Conservation (phyloP, 805 yeast species). For the Candida yuanshanica region DNA sequence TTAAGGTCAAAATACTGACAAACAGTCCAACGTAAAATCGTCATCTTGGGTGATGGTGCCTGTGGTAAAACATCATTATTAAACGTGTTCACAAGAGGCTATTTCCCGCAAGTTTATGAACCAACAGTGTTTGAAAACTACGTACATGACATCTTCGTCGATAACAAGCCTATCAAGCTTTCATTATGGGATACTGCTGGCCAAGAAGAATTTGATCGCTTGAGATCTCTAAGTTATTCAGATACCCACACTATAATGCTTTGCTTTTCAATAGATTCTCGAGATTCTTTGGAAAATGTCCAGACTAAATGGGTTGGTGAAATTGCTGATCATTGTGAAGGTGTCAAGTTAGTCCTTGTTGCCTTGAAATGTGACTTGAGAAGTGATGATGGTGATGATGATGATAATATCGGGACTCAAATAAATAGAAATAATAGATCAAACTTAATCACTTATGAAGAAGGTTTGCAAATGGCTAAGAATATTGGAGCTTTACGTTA, state of each 20-base stretch:
- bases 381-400: conserved; percentile 47
- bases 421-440: conserved; percentile 28
- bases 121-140: conserved; percentile 98
- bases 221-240: conserved; percentile 85
- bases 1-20: too few species aligned
- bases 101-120: conserved; percentile 96
- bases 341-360: conserved; percentile 87
- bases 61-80: conserved; percentile 95
- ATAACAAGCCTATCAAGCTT: conserved; percentile 85
- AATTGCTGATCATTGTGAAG: conserved; percentile 94
- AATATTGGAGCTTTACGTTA: conserved; percentile 91
- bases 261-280: conserved; percentile 91
- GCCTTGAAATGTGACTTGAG: conserved; percentile 94
- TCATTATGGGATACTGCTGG: conserved; percentile 99
- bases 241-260: conserved; percentile 97
- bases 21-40: conserved; percentile 80
- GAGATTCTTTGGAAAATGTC: conserved; percentile 91
- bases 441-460: conserved; percentile 78
- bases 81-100: conserved; percentile 94
- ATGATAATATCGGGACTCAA: conserved; percentile 28
- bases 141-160: conserved; percentile 94
- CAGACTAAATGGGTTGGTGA: conserved; percentile 97
- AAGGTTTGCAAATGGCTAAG: conserved; percentile 90
- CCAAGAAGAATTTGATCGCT: conserved; percentile 94
- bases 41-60: conserved; percentile 96